These are phyloP conservation scores for Mollisiaceae sp. DNA, from an alignment of 2,329 filamentous ascomycete genomes.

Conservation along the genomic window DNA sequence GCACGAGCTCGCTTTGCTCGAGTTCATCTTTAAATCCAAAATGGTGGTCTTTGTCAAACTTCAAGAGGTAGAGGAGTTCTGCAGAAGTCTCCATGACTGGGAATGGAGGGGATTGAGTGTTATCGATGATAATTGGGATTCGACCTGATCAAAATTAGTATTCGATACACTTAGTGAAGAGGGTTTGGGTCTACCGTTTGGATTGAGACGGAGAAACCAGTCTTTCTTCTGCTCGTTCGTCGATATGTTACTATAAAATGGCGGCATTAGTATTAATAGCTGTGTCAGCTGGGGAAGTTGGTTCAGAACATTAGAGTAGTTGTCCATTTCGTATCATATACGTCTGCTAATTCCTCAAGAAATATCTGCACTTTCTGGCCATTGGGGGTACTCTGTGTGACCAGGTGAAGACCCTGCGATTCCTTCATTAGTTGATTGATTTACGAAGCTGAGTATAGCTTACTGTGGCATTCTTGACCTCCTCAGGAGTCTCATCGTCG, in stretches of 20 bases:
- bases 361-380: conserved; percentile 58
- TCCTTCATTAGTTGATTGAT: background rate
- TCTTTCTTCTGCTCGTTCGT: conserved; percentile 62
- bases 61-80: conserved; percentile 56
- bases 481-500: conserved; percentile 9
- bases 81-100: conserved; percentile 58
- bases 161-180: background rate
- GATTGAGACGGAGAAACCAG: conserved; percentile 55
- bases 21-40: conserved; percentile 58
- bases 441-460: background rate
- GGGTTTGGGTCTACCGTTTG: conserved; percentile 45
- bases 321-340: conserved; percentile 55
- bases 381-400: conserved; percentile 58
- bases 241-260: conserved; percentile 45
- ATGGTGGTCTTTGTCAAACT: conserved; percentile 52
- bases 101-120: conserved; percentile 54
- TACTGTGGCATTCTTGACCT: conserved; percentile 31
- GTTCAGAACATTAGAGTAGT: conserved; percentile 47
- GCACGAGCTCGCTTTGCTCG: conserved; percentile 53
- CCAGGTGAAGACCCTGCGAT: conserved; percentile 55
- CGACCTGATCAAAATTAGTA: conserved; percentile 41
- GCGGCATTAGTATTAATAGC: background rate
- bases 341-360: conserved; percentile 57
- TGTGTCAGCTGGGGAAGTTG: background rate
- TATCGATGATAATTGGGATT: conserved; percentile 57